Base-by-base conservation (phyloP, 441 rosid species). In the Croton setiger region DNA sequence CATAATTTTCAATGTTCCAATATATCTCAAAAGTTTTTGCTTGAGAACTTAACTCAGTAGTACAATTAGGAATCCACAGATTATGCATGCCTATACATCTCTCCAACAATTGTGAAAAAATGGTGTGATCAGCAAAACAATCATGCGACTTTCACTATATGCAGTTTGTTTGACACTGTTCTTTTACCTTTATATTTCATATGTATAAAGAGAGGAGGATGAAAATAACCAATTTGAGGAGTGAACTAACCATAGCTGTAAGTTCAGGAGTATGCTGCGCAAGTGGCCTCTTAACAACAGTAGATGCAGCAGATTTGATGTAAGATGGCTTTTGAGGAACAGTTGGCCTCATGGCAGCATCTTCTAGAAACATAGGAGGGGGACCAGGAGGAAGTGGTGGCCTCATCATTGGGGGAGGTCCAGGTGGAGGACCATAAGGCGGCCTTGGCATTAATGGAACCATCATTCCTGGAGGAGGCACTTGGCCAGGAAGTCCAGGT, bases 381-480 rank as follows among this genome's bases (percentile, higher is more conserved):
- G 97, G 98, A 61, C 99, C 98, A 8, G 97, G 97, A 47, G 96
- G 99, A 72, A 92, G 92, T 0, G 97, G 99, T 31, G 97, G 98
- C 66, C 91, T 90, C 97, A 94, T 83, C 94, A 90, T 85, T 18
- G 87, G 86, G 27, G 96, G 96, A 21, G 83, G 94, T 61, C 95
- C 97, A 58, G 92, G 90, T 20, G 88, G 94, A 47, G 84, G 93
- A 72, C 96, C 92, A 84, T 83, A 92, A 23, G 97, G 96, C 75
- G 94, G 97, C 73, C 92, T 84, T 44, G 93, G 85, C 54, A 90
- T 74, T 33, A 90, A 63, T 14, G 96, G 92, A 59, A 83, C 85
- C 84, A 83, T 72, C 82, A 87, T 75, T 68, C 91, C 97, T 36
- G 92, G 85, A 59, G 75, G 84, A 60, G 84, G 78, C 67, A 75